Conservation (phyloP, 768 basidiomycete genomes). For the Multifurca ochricompacta region DNA sequence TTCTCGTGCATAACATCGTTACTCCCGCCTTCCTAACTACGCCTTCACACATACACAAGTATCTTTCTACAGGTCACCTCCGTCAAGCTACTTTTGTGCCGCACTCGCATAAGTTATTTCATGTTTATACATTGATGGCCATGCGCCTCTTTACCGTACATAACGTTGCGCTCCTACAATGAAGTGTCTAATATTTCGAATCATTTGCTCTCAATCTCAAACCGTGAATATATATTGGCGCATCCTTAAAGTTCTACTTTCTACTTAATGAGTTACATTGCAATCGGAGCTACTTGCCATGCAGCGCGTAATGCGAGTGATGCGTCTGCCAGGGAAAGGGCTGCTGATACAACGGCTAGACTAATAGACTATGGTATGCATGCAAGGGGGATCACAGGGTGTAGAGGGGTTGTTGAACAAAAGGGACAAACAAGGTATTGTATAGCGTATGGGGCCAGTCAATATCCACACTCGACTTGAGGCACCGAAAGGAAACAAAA, state of each 20-base stretch:
- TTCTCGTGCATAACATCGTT: not conserved
- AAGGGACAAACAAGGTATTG: constrained; percentile 6
- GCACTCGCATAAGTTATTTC: constrained; percentile 21
- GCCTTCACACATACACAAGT: not conserved
- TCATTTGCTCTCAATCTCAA: not conserved
- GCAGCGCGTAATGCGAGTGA: not conserved
- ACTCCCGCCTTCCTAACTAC: not conserved
- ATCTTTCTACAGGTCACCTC: not conserved
- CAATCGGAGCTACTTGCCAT: constrained; percentile 13
- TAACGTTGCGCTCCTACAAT: not conserved
- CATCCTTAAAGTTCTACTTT: constrained; percentile 13
- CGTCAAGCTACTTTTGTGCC: not conserved
- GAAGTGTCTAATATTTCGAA: constrained; percentile 3
- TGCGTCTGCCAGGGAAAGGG: not conserved
- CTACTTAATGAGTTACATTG: constrained; percentile 18
- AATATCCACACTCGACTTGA: constrained; percentile 1
- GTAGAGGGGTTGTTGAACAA: constrained; percentile 4
- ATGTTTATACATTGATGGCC: constrained; percentile 18
- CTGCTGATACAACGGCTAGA: constrained; percentile 17
- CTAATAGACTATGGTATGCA: constrained; percentile 17
- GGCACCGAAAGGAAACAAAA: not conserved
- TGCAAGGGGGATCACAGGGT: constrained; percentile 13
- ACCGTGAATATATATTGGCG: constrained; percentile 2
- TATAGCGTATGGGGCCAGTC: constrained; percentile 12
- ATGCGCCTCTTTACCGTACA: constrained; percentile 1